Conservation (phyloP, 2,329 filamentous ascomycete genomes). For the Akanthomyces dipterigenus region DNA sequence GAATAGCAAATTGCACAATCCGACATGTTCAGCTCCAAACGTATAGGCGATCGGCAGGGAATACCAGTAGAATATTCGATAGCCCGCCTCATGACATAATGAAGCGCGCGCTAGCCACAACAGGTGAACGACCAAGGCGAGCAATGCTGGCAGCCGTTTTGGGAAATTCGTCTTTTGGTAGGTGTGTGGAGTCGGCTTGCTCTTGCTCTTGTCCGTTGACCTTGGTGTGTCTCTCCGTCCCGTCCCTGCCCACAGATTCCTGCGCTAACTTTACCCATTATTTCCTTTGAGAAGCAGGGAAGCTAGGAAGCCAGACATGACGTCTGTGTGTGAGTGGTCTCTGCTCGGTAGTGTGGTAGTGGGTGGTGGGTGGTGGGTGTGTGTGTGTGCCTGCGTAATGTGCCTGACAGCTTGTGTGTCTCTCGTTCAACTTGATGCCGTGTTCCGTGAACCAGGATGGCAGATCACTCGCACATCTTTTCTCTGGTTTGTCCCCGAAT, state of each 20-base stretch:
- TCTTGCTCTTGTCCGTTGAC: neutral
- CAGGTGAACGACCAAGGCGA: neutral
- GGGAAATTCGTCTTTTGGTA: constrained; percentile 5
- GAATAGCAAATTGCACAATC: neutral
- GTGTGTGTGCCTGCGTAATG: neutral
- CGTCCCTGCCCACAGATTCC: neutral
- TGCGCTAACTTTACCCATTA: neutral
- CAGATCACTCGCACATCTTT: neutral
- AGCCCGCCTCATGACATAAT: neutral
- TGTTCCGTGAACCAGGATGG: neutral
- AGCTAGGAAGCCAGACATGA: neutral
- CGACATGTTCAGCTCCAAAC: neutral
- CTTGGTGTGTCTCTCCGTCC: neutral
- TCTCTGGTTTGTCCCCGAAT: neutral
- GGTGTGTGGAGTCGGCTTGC: neutral
- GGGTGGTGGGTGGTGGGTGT: neutral
- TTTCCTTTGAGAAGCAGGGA: constrained; percentile 6
- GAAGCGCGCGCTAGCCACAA: constrained; percentile 3
- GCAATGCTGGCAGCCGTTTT: neutral
- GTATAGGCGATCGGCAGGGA: neutral
- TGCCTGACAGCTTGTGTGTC: neutral
- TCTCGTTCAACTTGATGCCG: constrained; percentile 8
- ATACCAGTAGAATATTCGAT: neutral
- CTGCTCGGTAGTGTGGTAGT: neutral
- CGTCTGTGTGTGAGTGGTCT: neutral